These are phyloP conservation scores for Neltuma alba DNA, from an alignment of 306 rosid genomes.

Conservation along the genomic window DNA sequence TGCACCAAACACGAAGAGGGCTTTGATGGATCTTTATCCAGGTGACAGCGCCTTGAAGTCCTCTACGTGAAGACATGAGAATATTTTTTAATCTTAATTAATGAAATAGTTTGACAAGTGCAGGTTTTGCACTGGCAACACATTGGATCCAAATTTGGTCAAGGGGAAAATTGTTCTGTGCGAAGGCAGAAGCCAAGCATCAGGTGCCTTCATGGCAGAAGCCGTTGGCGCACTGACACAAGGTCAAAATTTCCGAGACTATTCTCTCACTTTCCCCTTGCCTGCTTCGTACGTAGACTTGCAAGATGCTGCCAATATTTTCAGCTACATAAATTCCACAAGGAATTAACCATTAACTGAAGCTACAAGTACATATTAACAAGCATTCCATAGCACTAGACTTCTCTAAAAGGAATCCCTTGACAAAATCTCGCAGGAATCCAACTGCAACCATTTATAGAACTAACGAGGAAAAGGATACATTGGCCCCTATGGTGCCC, in stretches of 20 bases:
- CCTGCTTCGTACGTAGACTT: slow-evolving; percentile 34
- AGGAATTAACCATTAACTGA: slow-evolving; percentile 25
- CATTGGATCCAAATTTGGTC: slow-evolving; percentile 33
- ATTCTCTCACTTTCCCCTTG: neutral
- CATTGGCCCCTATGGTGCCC: slow-evolving; percentile 26
- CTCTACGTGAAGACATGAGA: neutral
- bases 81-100: neutral
- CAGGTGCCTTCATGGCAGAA: neutral
- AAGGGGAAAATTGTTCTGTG: slow-evolving; percentile 53
- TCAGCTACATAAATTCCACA: slow-evolving; percentile 33
- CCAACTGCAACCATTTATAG: slow-evolving; percentile 41
- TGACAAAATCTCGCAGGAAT: slow-evolving; percentile 3
- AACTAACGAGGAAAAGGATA: slow-evolving; percentile 29
- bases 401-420: neutral
- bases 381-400: neutral
- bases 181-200: neutral
- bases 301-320: neutral
- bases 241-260: neutral
- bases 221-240: slow-evolving; percentile 37
- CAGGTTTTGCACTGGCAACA: neutral
- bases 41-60: neutral
- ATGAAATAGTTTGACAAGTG: neutral
- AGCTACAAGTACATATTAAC: neutral
- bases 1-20: slow-evolving; percentile 22
- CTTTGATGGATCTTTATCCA: neutral